These are phyloP conservation scores for Filosporella fistucella DNA, from an alignment of 495 filamentous ascomycete species.

Conservation along the genomic window DNA sequence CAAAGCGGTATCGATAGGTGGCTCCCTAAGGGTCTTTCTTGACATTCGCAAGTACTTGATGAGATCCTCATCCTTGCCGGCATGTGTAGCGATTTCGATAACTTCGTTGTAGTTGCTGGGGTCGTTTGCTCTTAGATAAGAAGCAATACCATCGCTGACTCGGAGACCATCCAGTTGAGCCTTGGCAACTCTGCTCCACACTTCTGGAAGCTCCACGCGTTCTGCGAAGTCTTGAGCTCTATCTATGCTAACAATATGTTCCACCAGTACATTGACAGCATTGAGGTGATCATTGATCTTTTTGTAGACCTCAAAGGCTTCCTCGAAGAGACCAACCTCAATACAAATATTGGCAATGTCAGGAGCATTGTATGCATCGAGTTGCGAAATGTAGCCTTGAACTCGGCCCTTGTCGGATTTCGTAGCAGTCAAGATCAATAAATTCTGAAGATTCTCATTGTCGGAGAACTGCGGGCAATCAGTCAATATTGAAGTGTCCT, in stretches of 20 bases:
- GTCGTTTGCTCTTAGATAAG: slow-evolving; percentile 93
- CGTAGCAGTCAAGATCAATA: slow-evolving; percentile 94
- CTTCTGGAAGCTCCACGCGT: slow-evolving; percentile 88
- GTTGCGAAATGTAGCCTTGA: slow-evolving; percentile 94
- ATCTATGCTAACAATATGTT: slow-evolving; percentile 98
- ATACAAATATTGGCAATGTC: slow-evolving; percentile 94
- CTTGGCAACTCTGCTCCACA: slow-evolving; percentile 99
- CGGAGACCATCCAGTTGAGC: slow-evolving; percentile 96
- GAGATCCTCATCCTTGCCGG: slow-evolving; percentile 96
- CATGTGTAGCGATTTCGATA: slow-evolving; percentile 92
- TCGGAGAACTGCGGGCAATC: too few relatives aligned
- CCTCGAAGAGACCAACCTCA: slow-evolving; percentile 89
- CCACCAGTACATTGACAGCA: slow-evolving; percentile 88
- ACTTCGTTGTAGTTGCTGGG: slow-evolving; percentile 92
- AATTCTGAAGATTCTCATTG: slow-evolving; percentile 91
- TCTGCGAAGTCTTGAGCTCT: slow-evolving; percentile 96
- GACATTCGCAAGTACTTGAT: slow-evolving; percentile 98
- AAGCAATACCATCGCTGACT: slow-evolving; percentile 88
- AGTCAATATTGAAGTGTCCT: too few relatives aligned
- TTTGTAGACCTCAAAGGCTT: slow-evolving; percentile 98
- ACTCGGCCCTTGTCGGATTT: slow-evolving; percentile 94
- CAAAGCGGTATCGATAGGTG: slow-evolving; percentile 86
- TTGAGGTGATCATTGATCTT: slow-evolving; percentile 86
- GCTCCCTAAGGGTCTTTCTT: slow-evolving; percentile 91
- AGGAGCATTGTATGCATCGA: slow-evolving; percentile 82